Percentiles rank a stretch among this genome's conserved stretches.
phyloP scores from a whole-genome alignment of 1,284 basidiomycete genomes.

The Cerrena zonata region DNA sequence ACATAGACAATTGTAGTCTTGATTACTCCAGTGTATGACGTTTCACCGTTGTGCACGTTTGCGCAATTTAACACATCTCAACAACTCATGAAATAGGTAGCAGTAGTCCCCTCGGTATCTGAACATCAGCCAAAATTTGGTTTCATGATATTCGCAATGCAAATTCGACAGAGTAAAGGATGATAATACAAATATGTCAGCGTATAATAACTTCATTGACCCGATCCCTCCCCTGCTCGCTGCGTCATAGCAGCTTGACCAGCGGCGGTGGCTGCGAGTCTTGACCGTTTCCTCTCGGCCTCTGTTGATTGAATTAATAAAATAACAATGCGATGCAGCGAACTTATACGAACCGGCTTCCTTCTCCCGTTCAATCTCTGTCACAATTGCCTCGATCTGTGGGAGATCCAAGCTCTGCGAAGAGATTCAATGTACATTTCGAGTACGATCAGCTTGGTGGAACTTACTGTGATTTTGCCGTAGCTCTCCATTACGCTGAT shows the following conservation, averaged over 20 bases:
- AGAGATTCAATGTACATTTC: not conserved
- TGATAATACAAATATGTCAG: not conserved
- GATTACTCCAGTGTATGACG: too few relatives aligned
- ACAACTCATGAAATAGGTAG: too few relatives aligned
- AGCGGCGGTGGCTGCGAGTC: slow-evolving; percentile 75
- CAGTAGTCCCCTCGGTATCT: too few relatives aligned
- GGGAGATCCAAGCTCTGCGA: slow-evolving; percentile 75
- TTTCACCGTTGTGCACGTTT: too few relatives aligned
- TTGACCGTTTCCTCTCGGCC: slow-evolving; percentile 78
- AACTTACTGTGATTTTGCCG: slow-evolving; percentile 79
- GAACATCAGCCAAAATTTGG: not conserved
- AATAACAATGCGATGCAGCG: not conserved
- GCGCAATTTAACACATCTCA: too few relatives aligned
- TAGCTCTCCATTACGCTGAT: slow-evolving; percentile 94
- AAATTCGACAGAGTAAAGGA: not conserved
- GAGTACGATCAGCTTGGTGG: not conserved
- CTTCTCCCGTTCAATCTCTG: slow-evolving; percentile 90
- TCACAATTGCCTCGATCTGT: slow-evolving; percentile 87
- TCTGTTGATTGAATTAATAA: slow-evolving; percentile 39
- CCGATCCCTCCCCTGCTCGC: slow-evolving; percentile 33
- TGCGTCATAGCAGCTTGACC: slow-evolving; percentile 80
- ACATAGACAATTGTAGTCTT: too few relatives aligned
- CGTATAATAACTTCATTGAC: slow-evolving; percentile 15
- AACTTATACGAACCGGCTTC: slow-evolving; percentile 66
- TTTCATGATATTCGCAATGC: not conserved